These are phyloP conservation scores for Castanea sativa DNA, from an alignment of 306 rosid genomes.

Conservation along the genomic window DNA sequence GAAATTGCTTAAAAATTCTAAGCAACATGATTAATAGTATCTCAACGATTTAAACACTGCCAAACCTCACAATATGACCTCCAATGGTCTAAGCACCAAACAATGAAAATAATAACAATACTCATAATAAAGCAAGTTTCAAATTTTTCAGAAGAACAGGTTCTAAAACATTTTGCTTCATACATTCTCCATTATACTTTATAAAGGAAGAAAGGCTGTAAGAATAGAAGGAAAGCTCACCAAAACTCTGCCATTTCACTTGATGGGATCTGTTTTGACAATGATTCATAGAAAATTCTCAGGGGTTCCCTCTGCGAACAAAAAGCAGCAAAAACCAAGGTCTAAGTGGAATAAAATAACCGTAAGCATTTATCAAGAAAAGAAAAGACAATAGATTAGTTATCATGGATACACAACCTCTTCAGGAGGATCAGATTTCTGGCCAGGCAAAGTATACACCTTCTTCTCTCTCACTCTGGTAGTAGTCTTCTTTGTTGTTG, in stretches of 20 bases:
- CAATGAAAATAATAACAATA: neutral
- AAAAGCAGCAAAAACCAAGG: slow-evolving; percentile 22
- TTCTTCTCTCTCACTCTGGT: slow-evolving; percentile 76
- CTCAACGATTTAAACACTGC: neutral
- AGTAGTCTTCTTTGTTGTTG: slow-evolving; percentile 33
- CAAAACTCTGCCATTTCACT: slow-evolving; percentile 97
- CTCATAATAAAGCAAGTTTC: neutral
- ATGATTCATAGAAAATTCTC: slow-evolving; percentile 81
- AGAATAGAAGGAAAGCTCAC: slow-evolving; percentile 39
- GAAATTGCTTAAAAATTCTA: neutral
- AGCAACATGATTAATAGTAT: neutral
- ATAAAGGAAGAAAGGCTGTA: slow-evolving; percentile 7
- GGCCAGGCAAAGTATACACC: slow-evolving; percentile 78
- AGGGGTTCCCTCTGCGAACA: slow-evolving; percentile 87
- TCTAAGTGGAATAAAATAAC: slow-evolving; percentile 11
- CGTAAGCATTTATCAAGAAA: slow-evolving; percentile 3
- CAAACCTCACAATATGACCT: neutral
- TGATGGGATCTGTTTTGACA: slow-evolving; percentile 81
- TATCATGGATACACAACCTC: slow-evolving; percentile 52
- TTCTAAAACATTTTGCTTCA: neutral
- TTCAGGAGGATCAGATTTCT: slow-evolving; percentile 90
- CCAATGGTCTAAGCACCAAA: neutral
- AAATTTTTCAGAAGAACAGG: neutral
- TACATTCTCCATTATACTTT: neutral
- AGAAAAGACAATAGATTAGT: slow-evolving; percentile 10